phyloP scores from a whole-genome alignment of 1,139 yeast genomes.

The Taiozyma sp. region DNA sequence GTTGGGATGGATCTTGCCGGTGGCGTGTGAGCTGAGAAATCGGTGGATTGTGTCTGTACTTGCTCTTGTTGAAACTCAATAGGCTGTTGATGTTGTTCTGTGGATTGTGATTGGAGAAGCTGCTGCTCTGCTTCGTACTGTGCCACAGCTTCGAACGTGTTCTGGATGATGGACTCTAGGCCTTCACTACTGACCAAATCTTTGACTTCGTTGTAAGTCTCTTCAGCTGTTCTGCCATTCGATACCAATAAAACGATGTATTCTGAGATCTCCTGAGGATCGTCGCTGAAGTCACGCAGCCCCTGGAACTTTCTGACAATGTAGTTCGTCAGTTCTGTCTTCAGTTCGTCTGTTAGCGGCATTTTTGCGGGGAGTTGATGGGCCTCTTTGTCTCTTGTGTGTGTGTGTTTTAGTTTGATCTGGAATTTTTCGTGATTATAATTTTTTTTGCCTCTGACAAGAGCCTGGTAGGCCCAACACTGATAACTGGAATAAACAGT shows the following conservation, averaged over 20 bases:
- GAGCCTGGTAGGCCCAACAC: background rate
- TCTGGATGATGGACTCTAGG: slow-evolving; percentile 39
- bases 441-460: background rate
- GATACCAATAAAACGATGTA: slow-evolving; percentile 69
- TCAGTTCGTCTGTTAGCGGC: slow-evolving; percentile 25
- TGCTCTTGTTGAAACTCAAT: slow-evolving; percentile 1
- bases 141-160: slow-evolving; percentile 52
- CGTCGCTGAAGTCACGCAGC: slow-evolving; percentile 44
- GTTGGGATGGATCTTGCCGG: slow-evolving; percentile 14
- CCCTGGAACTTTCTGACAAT: slow-evolving; percentile 29
- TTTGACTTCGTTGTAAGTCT: slow-evolving; percentile 59
- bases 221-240: slow-evolving; percentile 60
- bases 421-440: background rate
- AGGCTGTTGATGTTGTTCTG: slow-evolving; percentile 19
- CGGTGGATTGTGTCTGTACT: slow-evolving; percentile 1
- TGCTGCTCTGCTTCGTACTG: slow-evolving; percentile 33
- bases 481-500: background rate
- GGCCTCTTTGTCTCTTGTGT: background rate
- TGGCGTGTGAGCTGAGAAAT: background rate
- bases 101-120: slow-evolving; percentile 15
- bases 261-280: slow-evolving; percentile 75
- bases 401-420: background rate
- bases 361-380: slow-evolving; percentile 8
- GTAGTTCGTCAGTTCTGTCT: slow-evolving; percentile 29
- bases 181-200: slow-evolving; percentile 63